These are phyloP conservation scores for Anthracocystis panici-leucophaei DNA, from an alignment of 1,284 basidiomycete genomes.

Conservation along the genomic window DNA sequence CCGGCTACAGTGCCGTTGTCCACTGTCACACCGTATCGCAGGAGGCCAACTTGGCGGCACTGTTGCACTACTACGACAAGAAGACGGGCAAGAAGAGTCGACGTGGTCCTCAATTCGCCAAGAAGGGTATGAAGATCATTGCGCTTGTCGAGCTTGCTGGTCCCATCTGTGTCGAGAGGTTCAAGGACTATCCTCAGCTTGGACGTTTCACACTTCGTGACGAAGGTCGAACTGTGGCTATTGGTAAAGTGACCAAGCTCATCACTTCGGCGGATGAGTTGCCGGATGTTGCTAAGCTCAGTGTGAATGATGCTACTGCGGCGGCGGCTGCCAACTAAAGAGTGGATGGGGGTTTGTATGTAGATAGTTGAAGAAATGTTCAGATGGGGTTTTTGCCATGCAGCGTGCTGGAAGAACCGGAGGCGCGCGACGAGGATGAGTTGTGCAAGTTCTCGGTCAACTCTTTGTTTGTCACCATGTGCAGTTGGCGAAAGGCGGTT, in stretches of 20 bases:
- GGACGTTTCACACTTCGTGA: slow-evolving; percentile 68
- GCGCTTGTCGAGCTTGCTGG: slow-evolving; percentile 66
- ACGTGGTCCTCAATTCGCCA: slow-evolving; percentile 66
- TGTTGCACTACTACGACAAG: slow-evolving; percentile 70
- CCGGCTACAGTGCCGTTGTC: slow-evolving; percentile 68
- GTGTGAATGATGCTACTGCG: slow-evolving; percentile 37
- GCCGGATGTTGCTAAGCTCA: slow-evolving; percentile 61
- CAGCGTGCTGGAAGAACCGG: too few species aligned
- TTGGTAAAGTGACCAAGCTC: slow-evolving; percentile 68
- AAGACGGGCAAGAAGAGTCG: slow-evolving; percentile 69
- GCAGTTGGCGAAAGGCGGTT: too few species aligned
- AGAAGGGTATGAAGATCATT: slow-evolving; percentile 69
- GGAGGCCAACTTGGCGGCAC: slow-evolving; percentile 60
- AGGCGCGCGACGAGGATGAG: too few species aligned
- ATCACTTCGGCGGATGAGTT: slow-evolving; percentile 53
- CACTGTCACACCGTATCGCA: slow-evolving; percentile 67
- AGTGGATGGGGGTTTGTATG: not conserved
- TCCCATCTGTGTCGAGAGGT: slow-evolving; percentile 66
- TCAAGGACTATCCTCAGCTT: slow-evolving; percentile 68
- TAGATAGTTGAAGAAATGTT: slow-evolving; percentile 9
- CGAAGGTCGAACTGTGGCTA: slow-evolving; percentile 67
- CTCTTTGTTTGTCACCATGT: too few species aligned
- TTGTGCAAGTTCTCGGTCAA: too few species aligned
- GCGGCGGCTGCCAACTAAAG: slow-evolving; percentile 36
- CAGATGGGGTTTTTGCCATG: not conserved